These are phyloP conservation scores for Allium sativum DNA, from an alignment of 106 monocot genomes.

Conservation along the genomic window DNA sequence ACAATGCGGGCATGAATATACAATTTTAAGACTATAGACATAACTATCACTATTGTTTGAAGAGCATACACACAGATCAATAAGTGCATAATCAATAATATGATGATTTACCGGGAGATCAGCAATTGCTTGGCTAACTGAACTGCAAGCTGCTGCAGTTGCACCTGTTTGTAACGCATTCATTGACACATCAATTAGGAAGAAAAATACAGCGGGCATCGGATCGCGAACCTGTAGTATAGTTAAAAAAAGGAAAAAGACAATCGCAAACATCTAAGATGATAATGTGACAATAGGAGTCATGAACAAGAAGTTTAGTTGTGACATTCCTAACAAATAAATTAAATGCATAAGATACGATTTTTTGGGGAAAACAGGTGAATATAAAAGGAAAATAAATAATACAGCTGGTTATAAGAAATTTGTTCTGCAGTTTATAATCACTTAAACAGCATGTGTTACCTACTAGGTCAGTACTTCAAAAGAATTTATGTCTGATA, in stretches of 20 bases:
- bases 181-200: constrained; percentile 93
- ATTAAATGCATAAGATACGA: background rate
- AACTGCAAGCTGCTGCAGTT: constrained; percentile 94
- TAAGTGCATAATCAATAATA: no score
- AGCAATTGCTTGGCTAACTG: constrained; percentile 78
- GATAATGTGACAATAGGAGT: background rate
- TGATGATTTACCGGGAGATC: constrained; percentile 76
- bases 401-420: background rate
- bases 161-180: constrained; percentile 94
- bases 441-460: background rate
- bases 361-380: no score
- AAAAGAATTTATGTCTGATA: background rate
- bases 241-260: background rate
- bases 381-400: background rate
- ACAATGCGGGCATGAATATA: no score
- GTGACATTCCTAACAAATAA: background rate
- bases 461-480: background rate
- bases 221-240: constrained; percentile 81
- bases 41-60: no score
- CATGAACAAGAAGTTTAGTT: background rate
- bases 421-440: background rate
- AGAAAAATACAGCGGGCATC: constrained; percentile 99
- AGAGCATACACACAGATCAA: no score
- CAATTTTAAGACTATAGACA: no score
- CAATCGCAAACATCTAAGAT: background rate